Base-by-base conservation (phyloP, 306 rosid species). In the Trifolium fragiferum region DNA sequence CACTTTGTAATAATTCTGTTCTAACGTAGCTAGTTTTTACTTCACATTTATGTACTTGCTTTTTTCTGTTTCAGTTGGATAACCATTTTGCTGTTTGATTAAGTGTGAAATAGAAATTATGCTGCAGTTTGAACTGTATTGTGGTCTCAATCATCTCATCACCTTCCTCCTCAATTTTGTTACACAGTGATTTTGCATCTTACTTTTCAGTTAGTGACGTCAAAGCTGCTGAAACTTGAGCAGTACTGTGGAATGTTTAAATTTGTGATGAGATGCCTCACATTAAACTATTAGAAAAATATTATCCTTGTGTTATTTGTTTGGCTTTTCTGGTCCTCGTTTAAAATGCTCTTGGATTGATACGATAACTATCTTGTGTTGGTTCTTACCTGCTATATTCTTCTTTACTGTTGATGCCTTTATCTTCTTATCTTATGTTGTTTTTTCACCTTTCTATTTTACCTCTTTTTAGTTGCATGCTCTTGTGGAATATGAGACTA, bases 401-500 rank as follows among this genome's bases (percentile, higher is more conserved):
- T 68, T 61, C 66, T 68, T 63, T 73, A 51, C 74, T 32, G 2
- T 65, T 74, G 76, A 41, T 13, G 33, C 57, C 51, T 74, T 37
- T 66, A 33, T 70, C 53, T 33, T 53, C 66, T 44, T 76, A 38
- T 53, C 55, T 61, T 15, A 33, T 64, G 40, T 57, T 57, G 7
- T 59, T n/a, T 44, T 51, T 51, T 9, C 76, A 41, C 16, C 44
- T 15, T 37, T 71, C 37, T 72, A 7, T 49, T 46, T 76, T 67
- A 46, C 30, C 64, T 68, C 0, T 67, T 8, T 81, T 58, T 38
- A 95, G 99, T 80, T 95, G 66, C 96, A 95, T 82, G 98, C 93
- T 60, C 85, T 95, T 19, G 91, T 95, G 84, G 97, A 95, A 88
- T 95, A 86, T 19, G 97, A 95, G 81, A 87, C 96, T 15, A 70